phyloP scores from a whole-genome alignment of 2,329 filamentous ascomycete genomes.

The Hypoxylon rubiginosum region DNA sequence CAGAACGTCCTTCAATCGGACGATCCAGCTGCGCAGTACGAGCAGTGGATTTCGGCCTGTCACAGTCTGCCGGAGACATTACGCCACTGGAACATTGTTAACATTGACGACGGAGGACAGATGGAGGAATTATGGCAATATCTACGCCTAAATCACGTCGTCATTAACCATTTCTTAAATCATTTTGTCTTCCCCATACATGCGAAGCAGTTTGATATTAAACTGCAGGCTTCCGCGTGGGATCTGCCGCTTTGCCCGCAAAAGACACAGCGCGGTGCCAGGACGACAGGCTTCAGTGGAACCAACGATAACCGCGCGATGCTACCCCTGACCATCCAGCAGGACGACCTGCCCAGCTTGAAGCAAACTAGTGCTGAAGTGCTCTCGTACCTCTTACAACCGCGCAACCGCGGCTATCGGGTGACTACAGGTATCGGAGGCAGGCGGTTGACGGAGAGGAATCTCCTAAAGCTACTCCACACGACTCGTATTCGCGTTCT shows the following conservation, averaged over 20 bases:
- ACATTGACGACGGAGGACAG: conserved; percentile 68
- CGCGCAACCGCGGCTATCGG: conserved; percentile 63
- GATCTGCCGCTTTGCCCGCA: conserved; percentile 67
- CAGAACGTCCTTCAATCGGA: conserved; percentile 66
- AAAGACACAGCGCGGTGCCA: conserved; percentile 31
- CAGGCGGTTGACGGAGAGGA: conserved; percentile 59
- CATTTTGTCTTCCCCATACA: conserved; percentile 74
- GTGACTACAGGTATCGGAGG: conserved; percentile 49
- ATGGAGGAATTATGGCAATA: conserved; percentile 62
- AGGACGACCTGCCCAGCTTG: conserved; percentile 69
- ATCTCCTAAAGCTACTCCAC: conserved; percentile 58
- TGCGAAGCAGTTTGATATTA: conserved; percentile 73
- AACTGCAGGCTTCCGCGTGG: conserved; percentile 76
- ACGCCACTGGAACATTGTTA: conserved; percentile 67
- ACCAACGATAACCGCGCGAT: conserved; percentile 76
- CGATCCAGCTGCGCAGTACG: conserved; percentile 69
- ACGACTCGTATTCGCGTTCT: conserved; percentile 62
- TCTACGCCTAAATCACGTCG: conserved; percentile 61
- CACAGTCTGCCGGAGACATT: conserved; percentile 59
- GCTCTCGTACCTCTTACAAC: conserved; percentile 67
- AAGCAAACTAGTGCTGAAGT: conserved; percentile 75
- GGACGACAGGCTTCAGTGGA: conserved; percentile 78
- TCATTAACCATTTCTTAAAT: conserved; percentile 72
- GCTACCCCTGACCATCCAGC: conserved; percentile 71
- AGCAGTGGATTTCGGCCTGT: conserved; percentile 58